Base-by-base conservation (phyloP, 371 early-diverging fungal species). In the Apophysomyces ossiformis region DNA sequence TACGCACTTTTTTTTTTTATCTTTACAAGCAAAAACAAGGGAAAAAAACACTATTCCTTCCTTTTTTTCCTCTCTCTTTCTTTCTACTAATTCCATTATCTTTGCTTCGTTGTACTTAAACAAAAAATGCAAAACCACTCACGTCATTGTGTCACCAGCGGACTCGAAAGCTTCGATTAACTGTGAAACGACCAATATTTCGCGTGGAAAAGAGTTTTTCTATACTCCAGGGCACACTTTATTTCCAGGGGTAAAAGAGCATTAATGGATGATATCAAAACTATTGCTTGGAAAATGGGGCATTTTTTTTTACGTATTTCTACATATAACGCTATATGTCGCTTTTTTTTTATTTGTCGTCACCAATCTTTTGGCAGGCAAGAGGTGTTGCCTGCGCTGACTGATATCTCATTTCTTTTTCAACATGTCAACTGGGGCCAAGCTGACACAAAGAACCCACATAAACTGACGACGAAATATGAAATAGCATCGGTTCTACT, bases 141-240 rank as follows among this genome's bases (percentile, higher is more conserved):
- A 21, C 54, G 35, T 50, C 54, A 50, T 50, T 50, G 54, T 50
- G 54, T 50, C 21, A 50, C 54, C 54, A 26, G 54, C 54, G 54
- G 54, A 50, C 54, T 50, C 54, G 21, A 50, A 50, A 50, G 54
- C 11, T 50, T 50, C 54, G 54, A 50, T 50, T n/a, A 50, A 50
- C 54, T 50, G 54, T 50, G 54, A 26, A 50, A 50, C 54, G 21
- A 9, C 32, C n/a, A 50, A 18, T 18, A 26, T 50, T 50, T 21
- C 21, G 54, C 21, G 54, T 41, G 41, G 41, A 41, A 41, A 26
- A 26, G 32, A 26, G 32, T 26, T 26, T 26, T 26, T 2, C 32
- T 26, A 26, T 26, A 26, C 32, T 26, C 32, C 32, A 45, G 16
- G 16, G 13, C n/a, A 45, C 46, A 45, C 46, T 13, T 45, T 13